Percentiles rank a stretch among this genome's conserved stretches.
These are phyloP conservation scores for Tilletia setariae DNA, from an alignment of 1,284 basidiomycete genomes.

Conservation along the genomic window DNA sequence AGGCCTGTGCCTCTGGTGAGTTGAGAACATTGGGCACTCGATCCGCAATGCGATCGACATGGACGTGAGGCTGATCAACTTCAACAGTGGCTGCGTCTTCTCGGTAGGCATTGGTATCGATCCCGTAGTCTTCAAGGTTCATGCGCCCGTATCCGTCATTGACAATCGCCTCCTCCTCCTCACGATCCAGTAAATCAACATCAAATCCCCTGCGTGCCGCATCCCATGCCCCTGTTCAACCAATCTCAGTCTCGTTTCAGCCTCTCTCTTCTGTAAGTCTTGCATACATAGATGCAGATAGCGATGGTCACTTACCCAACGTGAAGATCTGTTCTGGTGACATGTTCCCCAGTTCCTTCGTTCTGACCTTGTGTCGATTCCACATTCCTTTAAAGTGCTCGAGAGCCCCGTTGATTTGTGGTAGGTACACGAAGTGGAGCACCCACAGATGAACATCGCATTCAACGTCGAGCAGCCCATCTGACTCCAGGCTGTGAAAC, in stretches of 20 bases:
- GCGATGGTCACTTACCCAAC: constrained; percentile 1
- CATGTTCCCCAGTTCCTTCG: constrained; percentile 3
- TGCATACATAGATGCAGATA: background rate
- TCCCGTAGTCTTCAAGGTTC: background rate
- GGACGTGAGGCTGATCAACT: background rate
- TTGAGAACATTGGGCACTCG: background rate
- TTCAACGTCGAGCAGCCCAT: constrained; percentile 38
- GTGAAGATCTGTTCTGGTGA: background rate
- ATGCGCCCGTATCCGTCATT: background rate
- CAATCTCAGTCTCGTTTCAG: background rate
- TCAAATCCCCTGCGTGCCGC: background rate
- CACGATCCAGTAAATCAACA: background rate
- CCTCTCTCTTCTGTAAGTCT: background rate
- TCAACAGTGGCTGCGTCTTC: background rate
- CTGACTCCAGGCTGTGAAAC: constrained; percentile 16
- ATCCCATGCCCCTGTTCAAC: background rate
- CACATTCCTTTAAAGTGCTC: constrained; percentile 54
- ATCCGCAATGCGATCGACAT: background rate
- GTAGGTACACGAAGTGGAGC: constrained; percentile 57
- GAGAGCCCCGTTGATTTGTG: constrained; percentile 57
- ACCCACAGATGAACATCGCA: constrained; percentile 58
- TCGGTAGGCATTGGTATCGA: background rate
- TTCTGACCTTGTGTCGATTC: constrained; percentile 53
- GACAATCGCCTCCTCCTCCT: background rate
- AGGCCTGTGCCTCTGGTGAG: background rate